Percentiles rank a stretch among this genome's conserved stretches.
Evolutionary conservation across 805 yeast genomes (phyloP).

Genomic region (Candida fluviatilis): DNA sequence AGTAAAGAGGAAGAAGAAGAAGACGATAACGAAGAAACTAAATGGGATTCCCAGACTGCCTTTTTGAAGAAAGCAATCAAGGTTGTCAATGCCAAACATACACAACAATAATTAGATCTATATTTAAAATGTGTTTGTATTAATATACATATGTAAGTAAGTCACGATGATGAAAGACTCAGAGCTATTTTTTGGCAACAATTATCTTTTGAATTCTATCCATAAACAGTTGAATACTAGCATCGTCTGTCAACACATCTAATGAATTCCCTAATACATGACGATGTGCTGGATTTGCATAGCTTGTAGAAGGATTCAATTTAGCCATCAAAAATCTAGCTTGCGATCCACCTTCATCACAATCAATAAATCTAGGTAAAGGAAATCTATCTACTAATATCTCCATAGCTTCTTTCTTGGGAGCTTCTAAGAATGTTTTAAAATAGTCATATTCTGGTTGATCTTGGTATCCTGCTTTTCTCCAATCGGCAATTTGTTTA

Average conservation of each 20-base stretch:
- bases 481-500: conserved; percentile 62
- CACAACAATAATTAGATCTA: background rate
- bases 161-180: too few relatives aligned
- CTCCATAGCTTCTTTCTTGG: conserved; percentile 63
- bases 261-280: conserved; percentile 21
- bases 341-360: conserved; percentile 74
- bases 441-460: conserved; percentile 56
- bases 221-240: conserved; percentile 53
- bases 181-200: conserved; percentile 14
- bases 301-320: conserved; percentile 61
- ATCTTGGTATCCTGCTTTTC: conserved; percentile 60
- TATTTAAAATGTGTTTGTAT: background rate
- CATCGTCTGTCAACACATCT: conserved; percentile 55
- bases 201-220: conserved; percentile 45
- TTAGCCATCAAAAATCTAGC: conserved; percentile 69
- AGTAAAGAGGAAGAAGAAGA: conserved; percentile 18
- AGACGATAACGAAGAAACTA: conserved; percentile 12
- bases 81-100: background rate
- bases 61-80: conserved; percentile 19
- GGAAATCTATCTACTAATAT: conserved; percentile 65
- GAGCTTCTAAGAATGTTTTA: conserved; percentile 55
- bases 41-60: conserved; percentile 12
- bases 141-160: too few relatives aligned
- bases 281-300: conserved; percentile 33
- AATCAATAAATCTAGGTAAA: conserved; percentile 66